Conservation (phyloP, 2,329 filamentous ascomycete genomes). For the Domatiomyces globalis region DNA sequence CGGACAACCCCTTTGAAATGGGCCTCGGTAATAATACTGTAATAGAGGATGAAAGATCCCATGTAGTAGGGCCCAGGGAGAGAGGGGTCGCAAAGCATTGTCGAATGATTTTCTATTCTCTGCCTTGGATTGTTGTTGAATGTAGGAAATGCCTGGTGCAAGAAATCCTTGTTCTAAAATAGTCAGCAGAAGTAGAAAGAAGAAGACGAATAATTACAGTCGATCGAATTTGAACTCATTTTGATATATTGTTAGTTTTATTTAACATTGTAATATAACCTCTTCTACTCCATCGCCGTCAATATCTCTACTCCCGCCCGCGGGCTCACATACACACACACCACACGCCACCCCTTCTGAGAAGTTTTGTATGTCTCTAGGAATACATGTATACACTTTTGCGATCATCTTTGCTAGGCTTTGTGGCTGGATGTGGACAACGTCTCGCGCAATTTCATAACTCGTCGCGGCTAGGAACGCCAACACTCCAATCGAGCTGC, state of each 20-base stretch:
- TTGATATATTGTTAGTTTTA: background rate
- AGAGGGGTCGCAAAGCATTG: too few species aligned
- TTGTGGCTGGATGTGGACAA: background rate
- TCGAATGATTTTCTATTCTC: too few species aligned
- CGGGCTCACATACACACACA: too few species aligned
- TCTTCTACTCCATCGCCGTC: background rate
- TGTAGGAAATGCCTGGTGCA: background rate
- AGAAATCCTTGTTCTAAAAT: background rate
- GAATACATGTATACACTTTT: background rate
- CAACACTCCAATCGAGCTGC: constrained; percentile 34
- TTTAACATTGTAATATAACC: background rate
- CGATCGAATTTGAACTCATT: background rate
- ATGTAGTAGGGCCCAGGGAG: too few species aligned
- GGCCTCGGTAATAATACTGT: too few species aligned
- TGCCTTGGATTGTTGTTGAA: too few species aligned
- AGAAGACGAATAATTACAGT: background rate
- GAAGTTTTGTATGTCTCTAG: background rate
- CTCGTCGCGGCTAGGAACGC: constrained; percentile 26
- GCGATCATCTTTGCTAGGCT: background rate
- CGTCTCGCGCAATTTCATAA: constrained; percentile 20
- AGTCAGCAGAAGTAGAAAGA: background rate
- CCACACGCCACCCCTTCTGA: background rate
- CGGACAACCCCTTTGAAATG: too few species aligned
- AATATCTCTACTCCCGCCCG: too few species aligned
- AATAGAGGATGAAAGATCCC: too few species aligned